Evolutionary conservation across 2,329 filamentous ascomycete species (phyloP), one percentile per base, ranked within the genome.

Genomic region (Cadophora sp.): DNA sequence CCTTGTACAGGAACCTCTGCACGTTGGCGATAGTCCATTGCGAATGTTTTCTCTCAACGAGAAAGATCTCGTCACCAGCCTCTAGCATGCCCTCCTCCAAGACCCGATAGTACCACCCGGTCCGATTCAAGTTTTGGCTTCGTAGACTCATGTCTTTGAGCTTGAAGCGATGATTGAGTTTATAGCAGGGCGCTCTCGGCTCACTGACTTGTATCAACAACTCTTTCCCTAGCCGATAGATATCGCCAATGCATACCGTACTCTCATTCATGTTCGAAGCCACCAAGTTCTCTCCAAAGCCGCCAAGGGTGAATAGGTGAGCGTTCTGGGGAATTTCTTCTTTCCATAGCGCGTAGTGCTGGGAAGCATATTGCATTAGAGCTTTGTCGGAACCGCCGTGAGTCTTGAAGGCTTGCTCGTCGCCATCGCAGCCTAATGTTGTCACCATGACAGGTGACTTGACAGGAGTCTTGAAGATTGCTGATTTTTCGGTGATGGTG

Each of bases 101-200:
- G 1, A 91, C 84, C 1, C 88, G 84, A 69, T 89, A 90, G 74
- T 89, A 85, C 88, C 88, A 91, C 0, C 88, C 89, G 0, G 87
- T 90, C 1, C 88, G 84, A 64, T 84, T 84, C 0, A 79, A 79
- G 65, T 83, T 80, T 76, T 86, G 88, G 0, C 85, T 85, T 22
- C 81, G 79, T 1, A 83, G 84, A 5, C 87, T 86, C 77, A 91
- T 89, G 72, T 90, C 85, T 71, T 85, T 86, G 14, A 89, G 79
- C 51, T 85, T 82, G 75, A 91, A 91, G 1, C 88, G 86, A 72
- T 90, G 87, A 74, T 91, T 91, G 7, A 91, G 82, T 74, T 91
- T 91, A 79, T 85, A 90, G 78, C 89, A 91, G 9, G 89, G 89
- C 70, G 86, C 84, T 11, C 89, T 83, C 0, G 88, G 88, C 34